A percentile compares a stretch with the other conserved stretches of the same genome.
Evolutionary conservation across 306 rosid genomes (phyloP).

Genomic region (Corylus americana): DNA sequence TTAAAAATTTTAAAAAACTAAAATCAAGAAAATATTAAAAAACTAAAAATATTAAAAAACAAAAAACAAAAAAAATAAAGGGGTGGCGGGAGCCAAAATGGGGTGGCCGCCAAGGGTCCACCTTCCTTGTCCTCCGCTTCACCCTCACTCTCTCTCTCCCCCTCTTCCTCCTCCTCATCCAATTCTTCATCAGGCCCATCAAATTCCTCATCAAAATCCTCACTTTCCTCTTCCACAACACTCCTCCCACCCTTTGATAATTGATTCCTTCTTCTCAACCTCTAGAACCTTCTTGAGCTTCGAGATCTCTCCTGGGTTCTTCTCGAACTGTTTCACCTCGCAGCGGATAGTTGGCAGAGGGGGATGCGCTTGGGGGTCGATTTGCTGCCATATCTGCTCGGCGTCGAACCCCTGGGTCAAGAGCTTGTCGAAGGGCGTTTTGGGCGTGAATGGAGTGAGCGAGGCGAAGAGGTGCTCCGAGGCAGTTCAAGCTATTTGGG

Average conservation of each 20-base stretch:
- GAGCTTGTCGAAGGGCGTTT: constrained; percentile 72
- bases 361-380: constrained; percentile 83
- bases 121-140: constrained; percentile 18
- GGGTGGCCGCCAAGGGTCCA: neutral
- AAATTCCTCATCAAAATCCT: constrained; percentile 52
- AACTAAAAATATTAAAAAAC: too few relatives aligned
- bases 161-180: constrained; percentile 35
- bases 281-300: constrained; percentile 35
- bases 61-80: too few relatives aligned
- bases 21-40: too few relatives aligned
- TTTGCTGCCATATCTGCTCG: constrained; percentile 99
- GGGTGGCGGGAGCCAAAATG: too few relatives aligned
- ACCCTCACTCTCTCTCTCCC: constrained; percentile 1
- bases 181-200: constrained; percentile 45
- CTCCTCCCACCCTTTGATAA: neutral
- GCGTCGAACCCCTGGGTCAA: constrained; percentile 77
- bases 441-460: constrained; percentile 62
- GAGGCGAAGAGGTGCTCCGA: constrained; percentile 64
- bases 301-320: constrained; percentile 54
- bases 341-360: constrained; percentile 55
- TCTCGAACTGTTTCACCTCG: constrained; percentile 54
- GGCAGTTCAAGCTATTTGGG: constrained; percentile 67
- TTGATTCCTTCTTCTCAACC: constrained; percentile 30
- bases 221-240: constrained; percentile 33
- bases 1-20: too few relatives aligned